Conservation (phyloP, 805 yeast species). For the Brettanomyces nanus region DNA sequence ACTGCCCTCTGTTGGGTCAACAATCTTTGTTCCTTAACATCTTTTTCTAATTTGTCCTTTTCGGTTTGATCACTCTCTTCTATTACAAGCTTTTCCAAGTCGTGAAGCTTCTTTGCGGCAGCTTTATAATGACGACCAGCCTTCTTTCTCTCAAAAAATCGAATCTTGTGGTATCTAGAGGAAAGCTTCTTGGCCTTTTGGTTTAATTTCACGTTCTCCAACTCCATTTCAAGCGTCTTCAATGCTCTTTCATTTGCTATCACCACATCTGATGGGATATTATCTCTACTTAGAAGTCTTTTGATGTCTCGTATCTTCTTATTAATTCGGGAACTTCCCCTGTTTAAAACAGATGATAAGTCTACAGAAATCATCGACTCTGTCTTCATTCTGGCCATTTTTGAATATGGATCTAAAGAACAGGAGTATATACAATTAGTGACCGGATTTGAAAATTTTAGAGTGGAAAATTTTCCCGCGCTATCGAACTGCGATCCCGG, state of each 20-base stretch:
- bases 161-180: constrained; percentile 83
- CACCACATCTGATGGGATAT: constrained; percentile 47
- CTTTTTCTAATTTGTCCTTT: constrained; percentile 12
- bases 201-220: constrained; percentile 32
- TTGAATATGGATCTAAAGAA: too few relatives aligned
- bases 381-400: too few relatives aligned
- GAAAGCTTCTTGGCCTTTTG: constrained; percentile 37
- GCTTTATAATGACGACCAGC: constrained; percentile 63
- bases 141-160: constrained; percentile 86
- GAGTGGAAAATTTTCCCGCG: constrained; percentile 1
- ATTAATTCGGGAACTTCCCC: constrained; percentile 48
- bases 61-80: neutral
- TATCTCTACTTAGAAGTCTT: constrained; percentile 52
- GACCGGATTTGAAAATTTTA: neutral
- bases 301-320: constrained; percentile 84
- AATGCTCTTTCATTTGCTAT: constrained; percentile 39
- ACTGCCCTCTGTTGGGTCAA: constrained; percentile 48
- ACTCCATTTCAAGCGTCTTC: constrained; percentile 38
- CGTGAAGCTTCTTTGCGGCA: constrained; percentile 32
- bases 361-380: too few relatives aligned
- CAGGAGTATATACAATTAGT: too few relatives aligned
- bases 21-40: constrained; percentile 33
- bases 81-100: constrained; percentile 24
- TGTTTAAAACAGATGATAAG: constrained; percentile 21
- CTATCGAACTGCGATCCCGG: neutral